Evolutionary conservation across 2,329 filamentous ascomycete genomes (phyloP).

Genomic region (Fusarium setosum): DNA sequence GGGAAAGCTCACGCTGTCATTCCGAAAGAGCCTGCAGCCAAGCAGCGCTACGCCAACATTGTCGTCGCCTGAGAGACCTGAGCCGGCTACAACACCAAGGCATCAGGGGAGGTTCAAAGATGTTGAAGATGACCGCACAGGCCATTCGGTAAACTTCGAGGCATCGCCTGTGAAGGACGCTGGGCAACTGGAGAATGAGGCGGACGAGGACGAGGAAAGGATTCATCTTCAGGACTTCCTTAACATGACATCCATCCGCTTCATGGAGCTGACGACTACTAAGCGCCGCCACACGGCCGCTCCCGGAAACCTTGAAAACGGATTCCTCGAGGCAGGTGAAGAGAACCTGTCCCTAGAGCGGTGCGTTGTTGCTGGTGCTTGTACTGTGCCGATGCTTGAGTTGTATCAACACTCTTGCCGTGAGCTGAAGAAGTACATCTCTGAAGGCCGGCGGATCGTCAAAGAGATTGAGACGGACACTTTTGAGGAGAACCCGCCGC

Average conservation of each 20-base stretch:
- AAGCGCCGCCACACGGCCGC: conserved; percentile 89
- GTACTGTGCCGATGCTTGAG: conserved; percentile 92
- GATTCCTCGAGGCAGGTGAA: conserved; percentile 52
- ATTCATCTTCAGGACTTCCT: conserved; percentile 94
- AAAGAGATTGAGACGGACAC: conserved; percentile 92
- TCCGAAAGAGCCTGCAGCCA: conserved; percentile 59
- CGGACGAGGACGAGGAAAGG: conserved; percentile 64
- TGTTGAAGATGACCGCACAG: conserved; percentile 59
- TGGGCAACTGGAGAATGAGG: conserved; percentile 57
- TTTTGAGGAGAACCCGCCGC: conserved; percentile 86
- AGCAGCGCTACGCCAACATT: conserved; percentile 56
- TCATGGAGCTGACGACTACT: conserved; percentile 98
- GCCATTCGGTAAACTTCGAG: conserved; percentile 58
- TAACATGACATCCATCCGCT: conserved; percentile 94
- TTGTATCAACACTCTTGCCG: conserved; percentile 96
- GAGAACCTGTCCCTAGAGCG: conserved; percentile 74
- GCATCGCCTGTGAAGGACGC: conserved; percentile 54
- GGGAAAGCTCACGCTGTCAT: conserved; percentile 66
- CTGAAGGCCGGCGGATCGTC: conserved; percentile 89
- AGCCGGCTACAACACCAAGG: conserved; percentile 65
- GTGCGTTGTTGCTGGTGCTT: conserved; percentile 88
- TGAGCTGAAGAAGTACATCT: conserved; percentile 96
- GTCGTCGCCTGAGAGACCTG: conserved; percentile 61
- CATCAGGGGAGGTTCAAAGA: conserved; percentile 67
- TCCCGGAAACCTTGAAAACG: conserved; percentile 60